Conservation (phyloP, 2,329 filamentous ascomycete genomes). For the Ophiostoma novo-ulmi region DNA sequence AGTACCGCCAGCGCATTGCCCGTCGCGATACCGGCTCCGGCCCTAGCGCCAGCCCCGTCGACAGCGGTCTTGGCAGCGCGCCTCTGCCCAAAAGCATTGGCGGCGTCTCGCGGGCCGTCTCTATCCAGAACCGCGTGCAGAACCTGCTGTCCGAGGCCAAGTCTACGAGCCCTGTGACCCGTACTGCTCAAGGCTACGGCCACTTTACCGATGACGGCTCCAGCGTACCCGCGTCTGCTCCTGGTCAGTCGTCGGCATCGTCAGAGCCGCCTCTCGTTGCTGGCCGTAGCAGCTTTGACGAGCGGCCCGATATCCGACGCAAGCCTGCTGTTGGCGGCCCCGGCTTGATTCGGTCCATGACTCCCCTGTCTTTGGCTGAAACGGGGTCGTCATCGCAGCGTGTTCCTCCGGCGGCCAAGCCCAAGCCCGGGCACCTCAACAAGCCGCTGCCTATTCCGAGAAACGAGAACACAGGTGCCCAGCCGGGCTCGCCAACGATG, state of each 20-base stretch:
- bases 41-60: neutral
- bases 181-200: conserved; percentile 84
- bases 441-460: conserved; percentile 33
- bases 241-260: conserved; percentile 27
- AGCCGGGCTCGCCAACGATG: conserved; percentile 41
- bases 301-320: conserved; percentile 13
- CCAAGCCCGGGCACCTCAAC: conserved; percentile 58
- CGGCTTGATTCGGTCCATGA: neutral
- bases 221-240: neutral
- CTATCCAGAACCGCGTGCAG: conserved; percentile 88
- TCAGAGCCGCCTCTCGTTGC: conserved; percentile 12
- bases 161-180: conserved; percentile 51
- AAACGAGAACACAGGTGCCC: conserved; percentile 25
- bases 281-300: conserved; percentile 25
- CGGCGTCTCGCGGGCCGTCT: conserved; percentile 63
- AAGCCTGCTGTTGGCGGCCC: conserved; percentile 22
- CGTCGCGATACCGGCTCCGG: conserved; percentile 44
- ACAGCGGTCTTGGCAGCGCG: conserved; percentile 29
- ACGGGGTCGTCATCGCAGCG: conserved; percentile 34
- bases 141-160: conserved; percentile 75
- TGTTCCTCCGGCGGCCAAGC: conserved; percentile 42
- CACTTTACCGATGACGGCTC: conserved; percentile 58
- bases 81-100: conserved; percentile 48
- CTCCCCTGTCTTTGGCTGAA: conserved; percentile 30
- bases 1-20: conserved; percentile 73